phyloP scores from a whole-genome alignment of 2,329 filamentous ascomycete species.

The Byssochlamys sp. region DNA sequence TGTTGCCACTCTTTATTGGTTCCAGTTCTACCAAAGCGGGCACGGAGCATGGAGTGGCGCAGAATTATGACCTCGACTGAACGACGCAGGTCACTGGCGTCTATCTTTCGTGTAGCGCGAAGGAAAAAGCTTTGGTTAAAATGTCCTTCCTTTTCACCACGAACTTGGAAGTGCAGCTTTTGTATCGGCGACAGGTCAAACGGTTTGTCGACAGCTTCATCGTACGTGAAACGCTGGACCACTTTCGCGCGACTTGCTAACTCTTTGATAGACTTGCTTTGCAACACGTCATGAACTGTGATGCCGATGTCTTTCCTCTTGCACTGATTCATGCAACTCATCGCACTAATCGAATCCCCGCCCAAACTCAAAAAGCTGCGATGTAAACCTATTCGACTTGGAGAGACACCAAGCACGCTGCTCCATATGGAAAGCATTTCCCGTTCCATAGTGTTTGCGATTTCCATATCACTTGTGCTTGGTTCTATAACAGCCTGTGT shows the following conservation, averaged over 20 bases:
- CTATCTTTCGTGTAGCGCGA: slow-evolving; percentile 18
- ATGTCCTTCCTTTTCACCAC: slow-evolving; percentile 24
- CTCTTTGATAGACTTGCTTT: slow-evolving; percentile 37
- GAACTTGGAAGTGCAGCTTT: slow-evolving; percentile 26
- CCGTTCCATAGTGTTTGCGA: slow-evolving; percentile 20
- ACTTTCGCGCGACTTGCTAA: slow-evolving; percentile 22
- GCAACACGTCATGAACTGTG: slow-evolving; percentile 41
- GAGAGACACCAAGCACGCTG: slow-evolving; percentile 30
- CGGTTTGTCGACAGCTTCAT: slow-evolving; percentile 20
- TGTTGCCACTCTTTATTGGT: slow-evolving; percentile 15
- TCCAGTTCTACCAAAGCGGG: slow-evolving; percentile 18
- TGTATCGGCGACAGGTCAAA: slow-evolving; percentile 31
- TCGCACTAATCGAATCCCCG: slow-evolving; percentile 43
- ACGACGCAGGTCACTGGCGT: slow-evolving; percentile 13
- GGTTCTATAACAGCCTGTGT: background rate
- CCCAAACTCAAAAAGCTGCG: slow-evolving; percentile 37
- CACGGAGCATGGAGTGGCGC: slow-evolving; percentile 31
- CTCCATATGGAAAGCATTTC: slow-evolving; percentile 26
- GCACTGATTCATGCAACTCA: slow-evolving; percentile 41
- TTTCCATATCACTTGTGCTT: slow-evolving; percentile 4
- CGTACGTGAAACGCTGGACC: slow-evolving; percentile 23
- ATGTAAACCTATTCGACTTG: slow-evolving; percentile 21
- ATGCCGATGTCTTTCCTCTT: slow-evolving; percentile 38
- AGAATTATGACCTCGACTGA: slow-evolving; percentile 23
- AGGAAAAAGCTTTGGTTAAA: slow-evolving; percentile 33